Conservation (phyloP, 805 yeast genomes). For the Candida taoyuanica region DNA sequence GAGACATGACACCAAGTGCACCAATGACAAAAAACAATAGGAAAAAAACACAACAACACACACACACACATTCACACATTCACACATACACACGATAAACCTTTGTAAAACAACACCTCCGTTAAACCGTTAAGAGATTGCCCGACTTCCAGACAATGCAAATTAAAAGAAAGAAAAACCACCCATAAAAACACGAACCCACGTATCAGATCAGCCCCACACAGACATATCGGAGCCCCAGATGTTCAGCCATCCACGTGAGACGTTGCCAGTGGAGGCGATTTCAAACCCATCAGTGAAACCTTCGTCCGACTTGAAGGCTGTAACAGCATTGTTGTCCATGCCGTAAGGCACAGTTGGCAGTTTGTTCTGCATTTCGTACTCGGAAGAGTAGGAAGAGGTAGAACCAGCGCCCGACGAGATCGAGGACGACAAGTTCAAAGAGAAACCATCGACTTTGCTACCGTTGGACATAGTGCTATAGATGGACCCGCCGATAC, state of each 20-base stretch:
- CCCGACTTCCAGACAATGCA: background rate
- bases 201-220: slow-evolving; percentile 25
- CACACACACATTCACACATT: background rate
- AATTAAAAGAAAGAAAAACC: background rate
- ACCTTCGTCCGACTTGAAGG: background rate
- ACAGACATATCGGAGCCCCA: slow-evolving; percentile 31
- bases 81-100: too few relatives aligned
- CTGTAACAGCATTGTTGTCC: background rate
- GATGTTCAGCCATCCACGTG: slow-evolving; percentile 27
- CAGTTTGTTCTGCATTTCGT: slow-evolving; percentile 5
- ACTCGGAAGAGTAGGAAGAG: slow-evolving; percentile 14
- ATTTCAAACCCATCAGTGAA: slow-evolving; percentile 6
- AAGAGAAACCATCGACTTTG: slow-evolving; percentile 10
- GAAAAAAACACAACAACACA: slow-evolving; percentile 1
- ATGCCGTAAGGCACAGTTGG: background rate
- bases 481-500: slow-evolving; percentile 9
- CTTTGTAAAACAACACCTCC: too few relatives aligned
- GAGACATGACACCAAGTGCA: slow-evolving; percentile 3
- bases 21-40: background rate
- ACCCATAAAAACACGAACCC: background rate
- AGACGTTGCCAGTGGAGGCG: too few relatives aligned
- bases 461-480: slow-evolving; percentile 5
- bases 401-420: slow-evolving; percentile 23
- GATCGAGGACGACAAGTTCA: slow-evolving; percentile 22
- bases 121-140: background rate